Evolutionary conservation across 163 green algal species (phyloP), one percentile per base, ranked within the genome.

Genomic region (Chlorella variabilis): DNA sequence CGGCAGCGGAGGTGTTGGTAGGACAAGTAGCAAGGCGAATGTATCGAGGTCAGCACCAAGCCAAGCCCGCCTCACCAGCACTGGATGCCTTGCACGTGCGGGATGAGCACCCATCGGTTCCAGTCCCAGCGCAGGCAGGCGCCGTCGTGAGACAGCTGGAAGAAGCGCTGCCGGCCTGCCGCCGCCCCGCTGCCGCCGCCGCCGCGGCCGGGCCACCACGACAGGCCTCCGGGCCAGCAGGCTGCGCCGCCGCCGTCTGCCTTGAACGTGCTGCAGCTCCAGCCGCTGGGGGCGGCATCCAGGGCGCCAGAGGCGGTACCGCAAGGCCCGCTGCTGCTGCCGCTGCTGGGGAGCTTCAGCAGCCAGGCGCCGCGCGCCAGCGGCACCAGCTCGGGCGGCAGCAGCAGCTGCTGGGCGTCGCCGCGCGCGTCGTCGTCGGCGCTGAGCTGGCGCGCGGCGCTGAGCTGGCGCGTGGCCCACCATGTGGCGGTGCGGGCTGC

Each of bases 101-200:
- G 88, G 67, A 93, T 78, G 39, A 94, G 71, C 20, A 94, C 81
- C 68, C 91, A 94, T 45, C 89, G 90, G 80, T 91, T 84, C 91
- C 91, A 94, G 31, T 81, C 75, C 91, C 91, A 94, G 18, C 91
- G 79, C 66, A 94, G 84, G 1, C 80, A 92, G 9, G 85, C 90
- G 31, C 85, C 82, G 67, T 94, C 91, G 2, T 79, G 38, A 9
- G 82, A 90, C 17, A 94, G 81, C 86, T 94, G 91, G 69, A 94
- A 93, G 80, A 89, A 94, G 63, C 91, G 79, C 70, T 65, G 75
- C 74, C 81, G 81, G 27, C 66, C 59, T 11, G 71, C 66, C 0
- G 67, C 59, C 25, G 15, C 58, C 33, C 4, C 4, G 49, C 42
- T 39, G 6, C 25, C 45, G 48, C 45, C 45, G 45, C 45, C n/a